These are phyloP conservation scores for Malassezia slooffiae DNA, from an alignment of 1,284 basidiomycete genomes.

Conservation along the genomic window DNA sequence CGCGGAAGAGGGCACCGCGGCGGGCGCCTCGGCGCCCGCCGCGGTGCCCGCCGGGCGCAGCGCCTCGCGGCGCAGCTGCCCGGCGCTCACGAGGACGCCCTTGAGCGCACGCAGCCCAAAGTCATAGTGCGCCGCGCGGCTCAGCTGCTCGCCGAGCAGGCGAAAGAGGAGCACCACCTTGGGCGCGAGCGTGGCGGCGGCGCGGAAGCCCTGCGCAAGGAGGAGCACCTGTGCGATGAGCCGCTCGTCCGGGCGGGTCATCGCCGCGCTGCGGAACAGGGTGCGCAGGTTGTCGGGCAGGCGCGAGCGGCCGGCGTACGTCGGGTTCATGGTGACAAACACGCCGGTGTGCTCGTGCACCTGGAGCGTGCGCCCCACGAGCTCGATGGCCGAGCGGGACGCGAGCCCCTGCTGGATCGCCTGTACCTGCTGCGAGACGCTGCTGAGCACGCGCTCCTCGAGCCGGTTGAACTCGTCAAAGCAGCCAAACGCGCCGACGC, in stretches of 20 bases:
- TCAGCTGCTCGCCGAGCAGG: constrained; percentile 90
- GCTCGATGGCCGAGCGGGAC: constrained; percentile 52
- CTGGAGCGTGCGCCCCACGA: constrained; percentile 87
- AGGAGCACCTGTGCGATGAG: constrained; percentile 98
- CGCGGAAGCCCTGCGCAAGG: constrained; percentile 97
- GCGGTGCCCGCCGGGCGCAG: constrained; percentile 2
- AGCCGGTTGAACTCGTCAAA: constrained; percentile 62
- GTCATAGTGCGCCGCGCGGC: constrained; percentile 95
- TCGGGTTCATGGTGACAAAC: constrained; percentile 89
- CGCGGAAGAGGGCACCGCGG: constrained; percentile 52
- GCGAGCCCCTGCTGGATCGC: constrained; percentile 92
- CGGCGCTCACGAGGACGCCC: constrained; percentile 87
- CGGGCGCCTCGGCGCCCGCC: constrained; percentile 12
- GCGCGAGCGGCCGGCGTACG: constrained; percentile 93
- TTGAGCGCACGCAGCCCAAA: constrained; percentile 97
- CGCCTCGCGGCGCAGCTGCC: constrained; percentile 92
- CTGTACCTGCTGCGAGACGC: constrained; percentile 97
- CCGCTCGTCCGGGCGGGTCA: constrained; percentile 95
- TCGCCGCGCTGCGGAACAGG: constrained; percentile 93
- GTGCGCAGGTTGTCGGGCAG: constrained; percentile 89
- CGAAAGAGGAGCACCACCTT: constrained; percentile 99
- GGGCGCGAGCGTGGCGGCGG: constrained; percentile 84
- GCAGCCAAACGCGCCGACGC: constrained; percentile 77
- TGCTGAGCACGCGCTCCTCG: constrained; percentile 92
- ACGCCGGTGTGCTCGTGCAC: constrained; percentile 90